A percentile compares a stretch with the other conserved stretches of the same genome.
phyloP scores from a whole-genome alignment of 2,329 filamentous ascomycete species.

The Ambrosiella xylebori region DNA sequence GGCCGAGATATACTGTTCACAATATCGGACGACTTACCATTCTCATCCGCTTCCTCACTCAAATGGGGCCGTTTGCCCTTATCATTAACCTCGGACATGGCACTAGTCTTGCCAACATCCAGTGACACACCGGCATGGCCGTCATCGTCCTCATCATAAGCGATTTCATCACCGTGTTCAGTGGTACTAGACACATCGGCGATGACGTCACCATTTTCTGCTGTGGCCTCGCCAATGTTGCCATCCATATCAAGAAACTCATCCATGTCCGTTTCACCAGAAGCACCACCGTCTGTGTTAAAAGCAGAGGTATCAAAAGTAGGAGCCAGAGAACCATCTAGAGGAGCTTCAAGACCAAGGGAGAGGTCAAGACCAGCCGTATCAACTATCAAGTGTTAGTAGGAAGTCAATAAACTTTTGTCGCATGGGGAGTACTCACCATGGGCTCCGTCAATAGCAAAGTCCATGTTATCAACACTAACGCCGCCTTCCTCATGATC shows the following conservation, averaged over 20 bases:
- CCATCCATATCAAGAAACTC: constrained; percentile 3
- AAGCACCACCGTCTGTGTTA: constrained; percentile 2
- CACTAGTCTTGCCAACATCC: constrained; percentile 10
- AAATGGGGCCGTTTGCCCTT: constrained; percentile 9
- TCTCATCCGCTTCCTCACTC: constrained; percentile 4
- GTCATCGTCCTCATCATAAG: constrained; percentile 13
- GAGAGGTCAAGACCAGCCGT: constrained; percentile 6
- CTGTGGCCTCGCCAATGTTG: not conserved
- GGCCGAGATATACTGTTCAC: not conserved
- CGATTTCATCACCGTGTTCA: constrained; percentile 13
- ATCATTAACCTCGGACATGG: constrained; percentile 11
- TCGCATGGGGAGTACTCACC: not conserved
- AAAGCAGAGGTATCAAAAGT: constrained; percentile 9
- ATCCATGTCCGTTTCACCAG: constrained; percentile 8
- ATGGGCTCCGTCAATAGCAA: constrained; percentile 3
- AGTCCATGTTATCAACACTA: constrained; percentile 9
- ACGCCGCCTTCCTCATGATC: constrained; percentile 11
- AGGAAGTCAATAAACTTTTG: not conserved
- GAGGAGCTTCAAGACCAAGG: not conserved
- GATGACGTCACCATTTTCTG: not conserved
- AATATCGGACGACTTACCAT: constrained; percentile 7
- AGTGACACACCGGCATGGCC: constrained; percentile 8
- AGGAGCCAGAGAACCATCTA: constrained; percentile 3
- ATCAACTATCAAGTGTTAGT: constrained; percentile 7
- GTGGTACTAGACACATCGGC: constrained; percentile 9